Evolutionary conservation across 129 eudicot species (phyloP).

Genomic region (Tagetes patula): DNA sequence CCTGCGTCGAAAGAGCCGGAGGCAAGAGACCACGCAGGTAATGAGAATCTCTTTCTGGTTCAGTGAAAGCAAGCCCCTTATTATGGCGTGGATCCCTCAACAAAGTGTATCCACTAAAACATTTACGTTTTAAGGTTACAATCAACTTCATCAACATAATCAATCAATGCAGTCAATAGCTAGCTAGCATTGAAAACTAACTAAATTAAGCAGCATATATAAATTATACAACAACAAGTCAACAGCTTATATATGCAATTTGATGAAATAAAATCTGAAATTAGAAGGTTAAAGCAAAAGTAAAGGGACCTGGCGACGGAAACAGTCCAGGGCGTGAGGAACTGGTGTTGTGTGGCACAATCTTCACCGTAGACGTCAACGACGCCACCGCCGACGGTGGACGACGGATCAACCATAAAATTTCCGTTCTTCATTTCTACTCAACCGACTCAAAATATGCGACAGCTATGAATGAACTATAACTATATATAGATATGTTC

Average conservation of each 20-base stretch:
- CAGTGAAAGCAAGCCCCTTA: conserved; percentile 89
- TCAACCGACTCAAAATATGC: not conserved
- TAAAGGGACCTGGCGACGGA: conserved; percentile 59
- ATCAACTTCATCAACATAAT: not conserved
- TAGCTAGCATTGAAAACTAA: not conserved
- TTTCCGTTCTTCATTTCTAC: conserved; percentile 43
- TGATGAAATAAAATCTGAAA: no score
- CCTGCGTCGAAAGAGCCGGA: conserved; percentile 58
- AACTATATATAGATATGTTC: no score
- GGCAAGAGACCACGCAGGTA: conserved; percentile 89
- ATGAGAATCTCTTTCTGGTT: conserved; percentile 86
- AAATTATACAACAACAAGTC: no score
- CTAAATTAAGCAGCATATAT: conserved; percentile 10
- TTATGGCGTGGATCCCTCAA: conserved; percentile 91
- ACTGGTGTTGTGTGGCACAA: conserved; percentile 72
- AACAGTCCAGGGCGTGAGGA: conserved; percentile 76
- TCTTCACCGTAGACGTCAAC: conserved; percentile 84
- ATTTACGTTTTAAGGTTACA: not conserved
- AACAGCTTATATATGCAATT: no score
- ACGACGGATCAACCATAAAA: conserved; percentile 43
- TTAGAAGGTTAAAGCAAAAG: no score
- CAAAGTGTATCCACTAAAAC: conserved; percentile 72
- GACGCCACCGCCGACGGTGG: conserved; percentile 65
- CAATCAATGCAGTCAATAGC: not conserved
- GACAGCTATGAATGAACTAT: no score